A percentile compares a stretch with the other conserved stretches of the same genome.
These are phyloP conservation scores for Farysia itapuensis DNA, from an alignment of 1,284 basidiomycete genomes.

Conservation along the genomic window DNA sequence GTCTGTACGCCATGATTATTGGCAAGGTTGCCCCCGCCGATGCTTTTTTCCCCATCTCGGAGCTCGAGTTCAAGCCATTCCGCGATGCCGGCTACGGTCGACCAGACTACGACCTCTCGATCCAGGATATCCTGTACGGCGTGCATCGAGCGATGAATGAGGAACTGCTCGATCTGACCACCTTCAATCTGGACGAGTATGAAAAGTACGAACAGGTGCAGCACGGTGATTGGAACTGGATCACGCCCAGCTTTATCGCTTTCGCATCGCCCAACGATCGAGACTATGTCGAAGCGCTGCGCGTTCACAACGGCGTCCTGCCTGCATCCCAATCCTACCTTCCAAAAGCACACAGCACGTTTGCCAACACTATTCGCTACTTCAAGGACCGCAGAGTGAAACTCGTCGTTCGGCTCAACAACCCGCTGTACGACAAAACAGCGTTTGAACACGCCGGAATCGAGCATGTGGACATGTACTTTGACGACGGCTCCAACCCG, in stretches of 20 bases:
- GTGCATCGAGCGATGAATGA: constrained; percentile 90
- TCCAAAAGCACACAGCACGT: constrained; percentile 6
- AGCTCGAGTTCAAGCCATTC: constrained; percentile 80
- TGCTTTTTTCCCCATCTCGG: constrained; percentile 74
- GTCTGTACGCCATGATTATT: constrained; percentile 87
- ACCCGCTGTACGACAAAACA: constrained; percentile 84
- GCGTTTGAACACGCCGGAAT: constrained; percentile 85
- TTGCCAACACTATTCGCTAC: constrained; percentile 79
- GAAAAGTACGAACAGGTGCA: constrained; percentile 72
- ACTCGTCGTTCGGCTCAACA: constrained; percentile 92
- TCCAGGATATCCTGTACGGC: constrained; percentile 87
- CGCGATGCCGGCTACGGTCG: constrained; percentile 91
- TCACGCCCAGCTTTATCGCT: constrained; percentile 69
- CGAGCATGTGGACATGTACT: constrained; percentile 81
- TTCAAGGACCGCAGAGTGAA: constrained; percentile 84
- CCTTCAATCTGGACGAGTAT: constrained; percentile 80
- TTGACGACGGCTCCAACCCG: constrained; percentile 97
- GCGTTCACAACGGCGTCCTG: constrained; percentile 55
- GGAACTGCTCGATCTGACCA: constrained; percentile 84
- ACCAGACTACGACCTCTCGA: constrained; percentile 87
- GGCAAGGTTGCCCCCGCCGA: constrained; percentile 89
- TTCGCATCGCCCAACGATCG: constrained; percentile 78
- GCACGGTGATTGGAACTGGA: constrained; percentile 92
- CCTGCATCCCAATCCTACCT: constrained; percentile 3
- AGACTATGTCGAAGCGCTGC: constrained; percentile 50